These are phyloP conservation scores for Tephrocybe sp. DNA, from an alignment of 768 basidiomycete species.

Conservation along the genomic window DNA sequence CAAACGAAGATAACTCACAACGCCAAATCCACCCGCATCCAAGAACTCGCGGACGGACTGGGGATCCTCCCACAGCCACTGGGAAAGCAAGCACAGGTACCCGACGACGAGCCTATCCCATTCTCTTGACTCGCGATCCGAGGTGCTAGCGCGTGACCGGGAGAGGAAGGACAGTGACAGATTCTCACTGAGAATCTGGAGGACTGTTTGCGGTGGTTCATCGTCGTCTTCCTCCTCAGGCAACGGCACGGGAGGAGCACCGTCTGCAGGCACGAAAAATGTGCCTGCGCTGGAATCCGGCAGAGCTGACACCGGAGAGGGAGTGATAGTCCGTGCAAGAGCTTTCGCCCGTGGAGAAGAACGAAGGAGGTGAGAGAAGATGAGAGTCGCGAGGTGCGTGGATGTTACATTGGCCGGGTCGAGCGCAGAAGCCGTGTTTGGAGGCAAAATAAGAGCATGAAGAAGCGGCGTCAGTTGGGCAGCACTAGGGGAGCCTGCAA, in stretches of 20 bases:
- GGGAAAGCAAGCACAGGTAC: conserved; percentile 79
- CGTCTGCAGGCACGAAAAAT: conserved; percentile 82
- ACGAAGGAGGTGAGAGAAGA: conserved; percentile 80
- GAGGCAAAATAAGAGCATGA: conserved; percentile 63
- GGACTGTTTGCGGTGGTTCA: conserved; percentile 67
- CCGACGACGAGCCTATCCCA: conserved; percentile 90
- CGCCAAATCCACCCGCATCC: conserved; percentile 85
- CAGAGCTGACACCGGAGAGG: conserved; percentile 37
- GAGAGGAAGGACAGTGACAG: conserved; percentile 84
- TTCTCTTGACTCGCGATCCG: conserved; percentile 74
- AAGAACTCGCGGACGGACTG: conserved; percentile 86
- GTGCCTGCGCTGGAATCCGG: conserved; percentile 28
- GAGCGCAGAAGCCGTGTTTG: conserved; percentile 50
- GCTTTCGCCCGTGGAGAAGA: conserved; percentile 65
- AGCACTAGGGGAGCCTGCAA: conserved; percentile 30
- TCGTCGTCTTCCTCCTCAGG: conserved; percentile 53
- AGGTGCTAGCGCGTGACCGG: conserved; percentile 63
- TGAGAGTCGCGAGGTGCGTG: conserved; percentile 71
- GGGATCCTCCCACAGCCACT: conserved; percentile 98
- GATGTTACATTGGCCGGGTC: conserved; percentile 58
- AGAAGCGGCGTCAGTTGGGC: conserved; percentile 66
- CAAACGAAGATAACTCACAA: conserved; percentile 54
- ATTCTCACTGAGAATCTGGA: conserved; percentile 89
- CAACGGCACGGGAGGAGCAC: conserved; percentile 34
- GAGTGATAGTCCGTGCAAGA: conserved; percentile 64